These are phyloP conservation scores for Mortierella sp. DNA, from an alignment of 371 early-diverging fungal species.

Conservation along the genomic window DNA sequence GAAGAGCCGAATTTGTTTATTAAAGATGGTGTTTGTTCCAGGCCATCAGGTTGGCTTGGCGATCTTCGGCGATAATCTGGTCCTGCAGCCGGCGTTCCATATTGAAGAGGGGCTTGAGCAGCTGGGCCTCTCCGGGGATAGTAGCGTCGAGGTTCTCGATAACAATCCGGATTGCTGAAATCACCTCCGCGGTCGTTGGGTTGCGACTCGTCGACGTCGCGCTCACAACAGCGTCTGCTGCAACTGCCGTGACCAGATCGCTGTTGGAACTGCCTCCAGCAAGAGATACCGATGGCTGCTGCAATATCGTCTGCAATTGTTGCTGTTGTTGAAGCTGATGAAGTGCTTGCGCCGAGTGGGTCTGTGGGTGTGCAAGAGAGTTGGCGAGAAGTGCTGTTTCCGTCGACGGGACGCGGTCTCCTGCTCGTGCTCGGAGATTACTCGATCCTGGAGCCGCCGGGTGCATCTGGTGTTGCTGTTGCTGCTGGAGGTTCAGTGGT, in stretches of 20 bases:
- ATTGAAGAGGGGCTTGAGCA: conserved; percentile 34
- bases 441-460: conserved; percentile 24
- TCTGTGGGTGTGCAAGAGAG: neutral
- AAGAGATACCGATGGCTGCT: neutral
- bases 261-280: neutral
- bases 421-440: conserved; percentile 5
- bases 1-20: neutral
- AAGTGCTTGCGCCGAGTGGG: neutral
- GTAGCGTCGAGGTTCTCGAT: conserved; percentile 25
- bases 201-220: neutral
- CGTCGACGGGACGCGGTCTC: neutral
- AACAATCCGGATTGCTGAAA: conserved; percentile 33
- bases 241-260: neutral
- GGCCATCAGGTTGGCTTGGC: conserved; percentile 5
- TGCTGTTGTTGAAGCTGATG: conserved; percentile 17
- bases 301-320: conserved; percentile 10
- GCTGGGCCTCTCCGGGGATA: conserved; percentile 27
- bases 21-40: neutral
- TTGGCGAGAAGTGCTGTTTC: neutral
- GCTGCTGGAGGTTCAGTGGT: neutral
- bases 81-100: conserved; percentile 34
- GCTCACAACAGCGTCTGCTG: neutral
- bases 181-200: conserved; percentile 17
- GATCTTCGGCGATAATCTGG: conserved; percentile 14
- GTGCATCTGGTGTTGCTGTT: conserved; percentile 18